A percentile compares a stretch with the other conserved stretches of the same genome.
Evolutionary conservation across 441 rosid genomes (phyloP).

Genomic region (Melastoma candidum): DNA sequence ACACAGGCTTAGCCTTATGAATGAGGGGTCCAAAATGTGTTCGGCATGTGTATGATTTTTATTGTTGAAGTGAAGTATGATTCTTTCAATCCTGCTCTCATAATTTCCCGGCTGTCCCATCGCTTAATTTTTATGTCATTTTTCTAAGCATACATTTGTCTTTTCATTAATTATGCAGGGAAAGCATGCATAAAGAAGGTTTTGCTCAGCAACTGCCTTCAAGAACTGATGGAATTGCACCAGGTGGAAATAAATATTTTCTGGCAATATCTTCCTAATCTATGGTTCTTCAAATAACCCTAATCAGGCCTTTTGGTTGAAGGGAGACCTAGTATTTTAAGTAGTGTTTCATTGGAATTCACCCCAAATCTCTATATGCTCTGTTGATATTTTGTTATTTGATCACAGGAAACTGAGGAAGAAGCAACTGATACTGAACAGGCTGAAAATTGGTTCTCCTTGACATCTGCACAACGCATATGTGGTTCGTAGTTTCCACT

Average conservation of each 20-base stretch:
- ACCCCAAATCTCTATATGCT: too few species aligned
- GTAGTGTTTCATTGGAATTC: too few species aligned
- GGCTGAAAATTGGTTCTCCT: slow-evolving; percentile 99
- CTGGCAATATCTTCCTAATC: too few species aligned
- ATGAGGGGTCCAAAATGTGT: too few species aligned
- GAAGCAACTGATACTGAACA: slow-evolving; percentile 97
- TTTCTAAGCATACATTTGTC: background rate
- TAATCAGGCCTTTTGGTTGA: too few species aligned
- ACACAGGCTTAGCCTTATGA: too few species aligned
- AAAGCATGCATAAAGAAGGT: slow-evolving; percentile 97
- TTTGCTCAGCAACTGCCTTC: slow-evolving; percentile 94
- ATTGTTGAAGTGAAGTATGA: background rate
- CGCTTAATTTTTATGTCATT: background rate
- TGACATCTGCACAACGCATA: slow-evolving; percentile 97
- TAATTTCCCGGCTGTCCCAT: background rate
- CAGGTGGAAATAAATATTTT: slow-evolving; percentile 38
- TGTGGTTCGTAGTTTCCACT: slow-evolving; percentile 46
- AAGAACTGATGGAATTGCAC: slow-evolving; percentile 98
- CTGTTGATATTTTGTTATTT: slow-evolving; percentile 3
- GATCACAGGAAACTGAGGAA: slow-evolving; percentile 82
- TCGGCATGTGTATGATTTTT: too few species aligned
- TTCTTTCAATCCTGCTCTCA: background rate
- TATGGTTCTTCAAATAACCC: too few species aligned
- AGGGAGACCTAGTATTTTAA: too few species aligned
- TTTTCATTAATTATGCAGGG: slow-evolving; percentile 36